Conservation (phyloP, 805 yeast genomes). For the Spathaspora gorwiae region DNA sequence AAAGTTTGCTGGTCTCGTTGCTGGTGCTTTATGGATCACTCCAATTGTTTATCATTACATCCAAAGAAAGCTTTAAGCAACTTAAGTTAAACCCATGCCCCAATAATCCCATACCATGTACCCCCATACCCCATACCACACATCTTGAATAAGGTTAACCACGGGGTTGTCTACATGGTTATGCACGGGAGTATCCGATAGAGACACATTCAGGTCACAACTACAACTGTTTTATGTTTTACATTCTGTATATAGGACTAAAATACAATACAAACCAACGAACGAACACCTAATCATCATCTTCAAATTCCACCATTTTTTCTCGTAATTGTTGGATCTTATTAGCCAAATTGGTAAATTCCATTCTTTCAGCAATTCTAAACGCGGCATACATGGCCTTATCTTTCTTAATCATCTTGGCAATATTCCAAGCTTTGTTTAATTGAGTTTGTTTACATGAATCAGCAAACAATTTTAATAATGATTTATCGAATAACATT, state of each 20-base stretch:
- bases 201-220: too few relatives aligned
- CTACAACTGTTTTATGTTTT: too few relatives aligned
- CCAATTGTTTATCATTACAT: constrained; percentile 55
- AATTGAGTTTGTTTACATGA: constrained; percentile 66
- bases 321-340: constrained; percentile 37
- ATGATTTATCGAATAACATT: constrained; percentile 63
- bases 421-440: constrained; percentile 66
- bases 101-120: neutral
- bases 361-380: constrained; percentile 71
- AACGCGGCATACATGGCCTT: constrained; percentile 80
- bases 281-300: constrained; percentile 3
- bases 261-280: too few relatives aligned
- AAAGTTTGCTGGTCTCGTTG: constrained; percentile 55
- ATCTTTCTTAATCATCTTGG: constrained; percentile 64
- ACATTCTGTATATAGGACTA: too few relatives aligned
- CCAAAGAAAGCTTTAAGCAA: constrained; percentile 41
- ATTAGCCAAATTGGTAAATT: constrained; percentile 29
- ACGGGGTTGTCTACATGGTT: neutral
- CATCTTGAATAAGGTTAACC: neutral
- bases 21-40: constrained; percentile 57
- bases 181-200: neutral
- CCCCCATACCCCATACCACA: neutral
- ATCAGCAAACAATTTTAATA: constrained; percentile 69
- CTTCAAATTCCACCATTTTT: constrained; percentile 13
- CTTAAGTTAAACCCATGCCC: neutral